A percentile compares a stretch with the other conserved stretches of the same genome.
Conservation (phyloP, 106 monocot genomes). For the Acanthochlamys bracteata region DNA sequence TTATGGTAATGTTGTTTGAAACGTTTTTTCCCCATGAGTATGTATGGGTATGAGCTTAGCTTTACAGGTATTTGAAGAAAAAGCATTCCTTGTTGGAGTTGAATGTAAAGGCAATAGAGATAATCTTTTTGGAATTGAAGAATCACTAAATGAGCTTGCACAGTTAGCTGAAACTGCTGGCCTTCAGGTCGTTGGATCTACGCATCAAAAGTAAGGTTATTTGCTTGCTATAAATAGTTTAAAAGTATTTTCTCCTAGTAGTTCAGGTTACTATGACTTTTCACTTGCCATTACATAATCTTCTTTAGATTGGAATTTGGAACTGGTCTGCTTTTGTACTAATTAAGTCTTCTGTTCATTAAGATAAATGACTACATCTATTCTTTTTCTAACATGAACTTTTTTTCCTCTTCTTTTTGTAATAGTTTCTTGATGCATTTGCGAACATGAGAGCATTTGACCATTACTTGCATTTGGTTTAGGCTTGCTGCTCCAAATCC, state of each 20-base stretch:
- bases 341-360: not conserved
- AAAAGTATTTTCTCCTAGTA: not conserved
- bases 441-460: no score
- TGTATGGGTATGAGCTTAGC: conserved; percentile 1
- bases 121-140: conserved; percentile 57
- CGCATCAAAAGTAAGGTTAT: conserved; percentile 68
- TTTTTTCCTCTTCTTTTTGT: not conserved
- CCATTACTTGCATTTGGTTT: conserved; percentile 8
- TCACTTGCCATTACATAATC: not conserved
- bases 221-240: not conserved
- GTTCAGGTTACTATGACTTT: not conserved
- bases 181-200: conserved; percentile 74
- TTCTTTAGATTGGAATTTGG: not conserved
- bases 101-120: conserved; percentile 55
- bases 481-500: conserved; percentile 83
- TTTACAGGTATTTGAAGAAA: conserved; percentile 74
- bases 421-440: not conserved
- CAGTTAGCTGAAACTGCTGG: conserved; percentile 96
- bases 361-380: not conserved
- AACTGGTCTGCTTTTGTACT: not conserved
- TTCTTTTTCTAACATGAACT: not conserved
- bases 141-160: conserved; percentile 80
- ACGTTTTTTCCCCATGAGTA: not conserved
- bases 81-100: conserved; percentile 82
- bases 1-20: no score